Percentiles rank a stretch among this genome's conserved stretches.
Evolutionary conservation across 164 flowering plant genomes (phyloP).

Genomic region (Umbilicus rupestris): DNA sequence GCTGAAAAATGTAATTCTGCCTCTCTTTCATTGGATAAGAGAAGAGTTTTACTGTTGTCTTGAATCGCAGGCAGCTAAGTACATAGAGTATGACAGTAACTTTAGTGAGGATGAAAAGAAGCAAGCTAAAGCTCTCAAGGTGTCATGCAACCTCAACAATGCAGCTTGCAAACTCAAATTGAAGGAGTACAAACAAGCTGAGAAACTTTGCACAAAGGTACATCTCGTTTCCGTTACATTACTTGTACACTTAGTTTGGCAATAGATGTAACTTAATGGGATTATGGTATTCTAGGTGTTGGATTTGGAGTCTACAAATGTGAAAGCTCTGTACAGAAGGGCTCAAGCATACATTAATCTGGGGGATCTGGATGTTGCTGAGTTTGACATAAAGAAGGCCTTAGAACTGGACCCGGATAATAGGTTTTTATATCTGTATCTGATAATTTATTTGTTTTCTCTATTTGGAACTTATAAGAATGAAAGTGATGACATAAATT

Average conservation of each 20-base stretch:
- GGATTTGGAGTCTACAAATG: slow-evolving; percentile 65
- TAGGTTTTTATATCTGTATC: slow-evolving; percentile 31
- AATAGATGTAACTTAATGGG: not conserved
- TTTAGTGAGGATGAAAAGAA: slow-evolving; percentile 88
- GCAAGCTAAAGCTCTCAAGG: slow-evolving; percentile 59
- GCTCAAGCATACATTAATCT: slow-evolving; percentile 76
- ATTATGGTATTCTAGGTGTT: slow-evolving; percentile 34
- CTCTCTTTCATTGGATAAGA: not conserved
- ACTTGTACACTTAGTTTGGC: not conserved
- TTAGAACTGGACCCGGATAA: slow-evolving; percentile 87
- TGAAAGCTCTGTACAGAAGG: slow-evolving; percentile 87
- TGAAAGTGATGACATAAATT: not conserved
- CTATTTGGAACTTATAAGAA: not conserved
- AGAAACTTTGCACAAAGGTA: slow-evolving; percentile 89
- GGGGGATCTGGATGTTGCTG: slow-evolving; percentile 80
- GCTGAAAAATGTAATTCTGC: not conserved
- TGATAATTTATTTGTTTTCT: not conserved
- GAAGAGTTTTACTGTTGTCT: not conserved
- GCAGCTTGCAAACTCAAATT: slow-evolving; percentile 94
- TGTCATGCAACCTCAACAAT: slow-evolving; percentile 76
- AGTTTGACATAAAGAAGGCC: slow-evolving; percentile 84
- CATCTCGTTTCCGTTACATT: not conserved
- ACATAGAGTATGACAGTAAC: slow-evolving; percentile 61
- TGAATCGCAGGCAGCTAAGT: slow-evolving; percentile 63
- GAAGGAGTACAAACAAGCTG: slow-evolving; percentile 79